These are phyloP conservation scores for Flaveria trinervia DNA, from an alignment of 129 eudicot genomes.

Conservation along the genomic window DNA sequence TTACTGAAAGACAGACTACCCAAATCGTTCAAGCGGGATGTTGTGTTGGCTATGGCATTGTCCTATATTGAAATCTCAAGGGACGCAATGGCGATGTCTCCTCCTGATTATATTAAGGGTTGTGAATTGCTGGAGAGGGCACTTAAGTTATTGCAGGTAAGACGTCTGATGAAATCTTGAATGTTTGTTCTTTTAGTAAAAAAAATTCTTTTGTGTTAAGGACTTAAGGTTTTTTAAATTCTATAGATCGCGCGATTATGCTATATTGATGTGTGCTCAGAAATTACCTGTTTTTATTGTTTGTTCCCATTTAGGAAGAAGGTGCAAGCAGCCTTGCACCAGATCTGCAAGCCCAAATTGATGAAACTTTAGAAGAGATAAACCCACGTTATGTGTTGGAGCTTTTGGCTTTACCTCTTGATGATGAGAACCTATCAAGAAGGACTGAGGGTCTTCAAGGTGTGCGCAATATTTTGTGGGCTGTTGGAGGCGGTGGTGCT, in stretches of 20 bases:
- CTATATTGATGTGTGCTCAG: too few relatives aligned
- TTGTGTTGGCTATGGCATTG: slow-evolving; percentile 91
- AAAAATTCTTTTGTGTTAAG: not conserved
- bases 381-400: slow-evolving; percentile 83
- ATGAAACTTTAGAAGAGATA: slow-evolving; percentile 94
- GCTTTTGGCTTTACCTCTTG: slow-evolving; percentile 85
- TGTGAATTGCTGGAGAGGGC: slow-evolving; percentile 91
- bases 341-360: slow-evolving; percentile 93
- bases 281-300: not conserved
- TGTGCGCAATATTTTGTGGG: slow-evolving; percentile 86
- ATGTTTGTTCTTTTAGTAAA: too few relatives aligned
- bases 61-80: slow-evolving; percentile 89
- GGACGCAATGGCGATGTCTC: slow-evolving; percentile 84
- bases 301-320: slow-evolving; percentile 68
- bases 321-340: slow-evolving; percentile 97
- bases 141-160: slow-evolving; percentile 79
- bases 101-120: slow-evolving; percentile 85
- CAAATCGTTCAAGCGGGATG: slow-evolving; percentile 93
- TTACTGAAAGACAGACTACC: slow-evolving; percentile 84
- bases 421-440: slow-evolving; percentile 60
- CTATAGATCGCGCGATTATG: not conserved
- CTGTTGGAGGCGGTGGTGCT: slow-evolving; percentile 99
- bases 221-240: not conserved
- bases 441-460: slow-evolving; percentile 97
- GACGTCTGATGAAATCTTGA: not conserved